phyloP scores from a whole-genome alignment of 2,329 filamentous ascomycete genomes.

The Ceratocystis lukuohia region DNA sequence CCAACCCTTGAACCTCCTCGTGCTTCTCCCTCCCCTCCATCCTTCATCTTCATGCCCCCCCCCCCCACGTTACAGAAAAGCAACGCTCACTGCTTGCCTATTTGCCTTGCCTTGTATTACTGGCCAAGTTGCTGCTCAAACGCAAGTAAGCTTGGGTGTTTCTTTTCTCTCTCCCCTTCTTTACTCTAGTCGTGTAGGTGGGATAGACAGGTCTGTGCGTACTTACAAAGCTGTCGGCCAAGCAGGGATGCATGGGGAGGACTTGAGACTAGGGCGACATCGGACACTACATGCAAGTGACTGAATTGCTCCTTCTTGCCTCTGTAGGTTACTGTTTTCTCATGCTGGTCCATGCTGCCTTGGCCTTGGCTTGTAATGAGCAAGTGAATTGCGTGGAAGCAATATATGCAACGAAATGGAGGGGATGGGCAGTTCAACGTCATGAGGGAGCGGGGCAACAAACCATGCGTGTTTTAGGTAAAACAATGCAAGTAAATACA shows the following conservation, averaged over 20 bases:
- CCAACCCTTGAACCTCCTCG: neutral
- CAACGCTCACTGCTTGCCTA: neutral
- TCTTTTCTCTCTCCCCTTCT: neutral
- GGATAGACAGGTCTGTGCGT: slow-evolving; percentile 6
- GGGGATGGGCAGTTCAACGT: slow-evolving; percentile 3
- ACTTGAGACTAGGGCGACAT: slow-evolving; percentile 7
- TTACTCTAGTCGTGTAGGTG: neutral
- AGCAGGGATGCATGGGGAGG: slow-evolving; percentile 6
- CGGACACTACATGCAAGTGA: slow-evolving; percentile 6
- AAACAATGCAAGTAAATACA: slow-evolving; percentile 3
- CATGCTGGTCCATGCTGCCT: neutral
- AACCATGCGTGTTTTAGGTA: slow-evolving; percentile 7
- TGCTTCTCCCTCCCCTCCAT: neutral
- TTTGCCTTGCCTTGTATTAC: neutral
- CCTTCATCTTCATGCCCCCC: neutral
- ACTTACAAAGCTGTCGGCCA: slow-evolving; percentile 1
- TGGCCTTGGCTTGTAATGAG: neutral
- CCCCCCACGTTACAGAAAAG: slow-evolving; percentile 1
- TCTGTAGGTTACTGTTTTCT: neutral
- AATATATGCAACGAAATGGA: neutral
- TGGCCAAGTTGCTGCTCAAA: neutral
- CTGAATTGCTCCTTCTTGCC: slow-evolving; percentile 5
- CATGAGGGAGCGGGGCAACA: slow-evolving; percentile 1
- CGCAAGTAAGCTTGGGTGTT: neutral
- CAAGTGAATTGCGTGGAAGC: neutral